Conservation (phyloP, 2,329 filamentous ascomycete species). For the Ceratocystis lukuohia region DNA sequence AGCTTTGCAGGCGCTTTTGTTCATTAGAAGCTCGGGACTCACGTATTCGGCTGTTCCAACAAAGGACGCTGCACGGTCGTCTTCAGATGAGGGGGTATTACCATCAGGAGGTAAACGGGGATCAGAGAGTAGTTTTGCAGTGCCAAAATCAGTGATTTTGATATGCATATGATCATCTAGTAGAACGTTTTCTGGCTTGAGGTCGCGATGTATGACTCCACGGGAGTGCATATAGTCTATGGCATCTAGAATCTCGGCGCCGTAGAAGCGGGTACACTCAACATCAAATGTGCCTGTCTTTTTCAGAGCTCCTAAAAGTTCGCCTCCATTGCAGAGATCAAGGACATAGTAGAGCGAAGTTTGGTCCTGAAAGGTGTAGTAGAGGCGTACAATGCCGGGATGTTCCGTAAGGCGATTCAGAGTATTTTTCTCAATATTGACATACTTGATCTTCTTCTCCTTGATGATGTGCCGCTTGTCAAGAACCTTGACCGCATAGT, state of each 20-base stretch:
- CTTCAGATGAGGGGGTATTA: constrained; percentile 35
- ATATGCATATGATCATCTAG: constrained; percentile 93
- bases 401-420: constrained; percentile 92
- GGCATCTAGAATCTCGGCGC: constrained; percentile 84
- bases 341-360: constrained; percentile 92
- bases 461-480: constrained; percentile 99
- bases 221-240: constrained; percentile 97
- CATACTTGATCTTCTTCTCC: constrained; percentile 99
- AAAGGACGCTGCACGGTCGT: constrained; percentile 77
- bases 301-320: constrained; percentile 83
- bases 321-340: constrained; percentile 82
- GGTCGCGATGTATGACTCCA: constrained; percentile 88
- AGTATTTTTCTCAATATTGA: constrained; percentile 98
- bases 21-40: constrained; percentile 88
- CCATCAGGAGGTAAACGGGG: neutral
- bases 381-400: constrained; percentile 87
- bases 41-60: constrained; percentile 98
- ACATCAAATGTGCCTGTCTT: constrained; percentile 89
- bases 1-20: constrained; percentile 94
- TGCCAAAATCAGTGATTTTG: constrained; percentile 98
- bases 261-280: constrained; percentile 88
- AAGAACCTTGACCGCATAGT: constrained; percentile 95
- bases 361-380: constrained; percentile 98
- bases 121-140: constrained; percentile 65
- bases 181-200: constrained; percentile 95